These are phyloP conservation scores for Lasiosphaeria hispida DNA, from an alignment of 495 filamentous ascomycete species.

Conservation along the genomic window DNA sequence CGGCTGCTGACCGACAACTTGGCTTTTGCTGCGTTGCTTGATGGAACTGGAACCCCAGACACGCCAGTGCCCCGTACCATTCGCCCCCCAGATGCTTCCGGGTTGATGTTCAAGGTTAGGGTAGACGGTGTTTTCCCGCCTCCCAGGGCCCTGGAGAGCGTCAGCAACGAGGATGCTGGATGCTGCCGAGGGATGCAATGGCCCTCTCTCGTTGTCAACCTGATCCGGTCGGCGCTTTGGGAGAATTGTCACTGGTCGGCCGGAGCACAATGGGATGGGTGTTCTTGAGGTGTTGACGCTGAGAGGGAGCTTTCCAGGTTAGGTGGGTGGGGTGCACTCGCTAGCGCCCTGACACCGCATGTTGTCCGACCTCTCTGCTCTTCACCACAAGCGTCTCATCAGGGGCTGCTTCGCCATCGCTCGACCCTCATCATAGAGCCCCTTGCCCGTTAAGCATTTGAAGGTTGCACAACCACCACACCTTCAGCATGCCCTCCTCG, in stretches of 20 bases:
- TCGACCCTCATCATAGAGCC: no score
- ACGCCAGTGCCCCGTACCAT: no score
- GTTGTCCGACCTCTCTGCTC: background rate
- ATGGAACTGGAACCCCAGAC: background rate
- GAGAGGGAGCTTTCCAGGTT: background rate
- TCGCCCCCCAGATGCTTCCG: no score
- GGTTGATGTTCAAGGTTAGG: no score
- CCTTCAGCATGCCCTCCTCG: no score
- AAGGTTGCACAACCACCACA: no score
- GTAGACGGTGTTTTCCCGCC: no score
- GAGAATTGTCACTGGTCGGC: background rate
- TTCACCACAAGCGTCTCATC: no score
- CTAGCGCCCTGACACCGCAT: slow-evolving; percentile 8
- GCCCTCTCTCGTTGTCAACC: background rate
- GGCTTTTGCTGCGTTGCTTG: background rate
- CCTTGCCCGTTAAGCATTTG: no score
- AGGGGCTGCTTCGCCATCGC: no score
- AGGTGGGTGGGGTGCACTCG: background rate
- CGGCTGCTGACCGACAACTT: background rate
- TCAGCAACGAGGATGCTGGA: no score
- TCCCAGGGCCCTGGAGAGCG: background rate
- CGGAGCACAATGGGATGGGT: background rate
- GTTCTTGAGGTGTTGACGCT: background rate
- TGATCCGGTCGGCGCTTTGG: background rate
- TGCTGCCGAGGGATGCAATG: no score